Evolutionary conservation across 2,329 filamentous ascomycete species (phyloP).

Genomic region (Diaporthe citri): DNA sequence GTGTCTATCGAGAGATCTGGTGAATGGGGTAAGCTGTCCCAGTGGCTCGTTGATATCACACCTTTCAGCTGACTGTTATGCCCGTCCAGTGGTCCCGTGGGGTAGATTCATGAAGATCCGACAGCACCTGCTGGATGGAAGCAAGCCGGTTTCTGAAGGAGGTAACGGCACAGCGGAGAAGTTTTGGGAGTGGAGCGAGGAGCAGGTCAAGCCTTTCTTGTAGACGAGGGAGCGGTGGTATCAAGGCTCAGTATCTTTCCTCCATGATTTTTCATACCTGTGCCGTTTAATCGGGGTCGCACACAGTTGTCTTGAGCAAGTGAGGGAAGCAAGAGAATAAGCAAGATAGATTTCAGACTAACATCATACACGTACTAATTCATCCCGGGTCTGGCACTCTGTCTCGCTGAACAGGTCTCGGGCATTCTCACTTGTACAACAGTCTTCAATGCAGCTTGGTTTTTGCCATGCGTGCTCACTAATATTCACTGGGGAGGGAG

Average conservation of each 20-base stretch:
- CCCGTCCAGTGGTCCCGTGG: constrained; percentile 52
- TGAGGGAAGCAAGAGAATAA: too few relatives aligned
- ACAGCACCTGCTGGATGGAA: constrained; percentile 46
- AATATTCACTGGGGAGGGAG: too few relatives aligned
- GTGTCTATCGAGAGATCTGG: constrained; percentile 48
- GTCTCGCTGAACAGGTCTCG: neutral
- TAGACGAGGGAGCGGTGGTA: neutral
- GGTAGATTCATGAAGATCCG: constrained; percentile 52
- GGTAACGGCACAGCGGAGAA: constrained; percentile 52
- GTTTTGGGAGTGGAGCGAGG: constrained; percentile 58
- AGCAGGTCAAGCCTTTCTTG: constrained; percentile 48
- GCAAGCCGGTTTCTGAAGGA: constrained; percentile 52
- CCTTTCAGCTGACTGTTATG: neutral
- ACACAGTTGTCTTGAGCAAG: neutral
- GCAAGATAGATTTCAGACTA: neutral
- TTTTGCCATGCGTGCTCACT: neutral
- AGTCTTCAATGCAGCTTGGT: neutral
- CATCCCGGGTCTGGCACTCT: neutral
- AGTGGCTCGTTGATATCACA: neutral
- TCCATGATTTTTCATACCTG: neutral
- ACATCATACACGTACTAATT: neutral
- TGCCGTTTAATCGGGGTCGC: too few relatives aligned
- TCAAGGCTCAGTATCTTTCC: neutral
- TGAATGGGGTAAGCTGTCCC: constrained; percentile 42
- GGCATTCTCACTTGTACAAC: neutral